Percentiles rank a stretch among this genome's conserved stretches.
phyloP scores from a whole-genome alignment of 192 early-diverging fungal species.

The Coemansia umbellata region DNA sequence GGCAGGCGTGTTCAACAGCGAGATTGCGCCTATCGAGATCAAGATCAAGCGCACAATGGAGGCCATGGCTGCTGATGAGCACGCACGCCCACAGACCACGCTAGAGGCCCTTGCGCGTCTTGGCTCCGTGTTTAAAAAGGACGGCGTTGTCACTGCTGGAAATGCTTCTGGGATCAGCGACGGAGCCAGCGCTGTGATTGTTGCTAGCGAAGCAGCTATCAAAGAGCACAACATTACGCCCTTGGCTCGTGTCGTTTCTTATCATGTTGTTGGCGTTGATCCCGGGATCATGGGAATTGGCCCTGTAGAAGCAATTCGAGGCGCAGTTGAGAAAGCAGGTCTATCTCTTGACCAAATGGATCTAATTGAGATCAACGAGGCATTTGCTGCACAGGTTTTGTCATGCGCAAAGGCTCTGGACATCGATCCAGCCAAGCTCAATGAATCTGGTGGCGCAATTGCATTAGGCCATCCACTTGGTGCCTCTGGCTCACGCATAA shows the following conservation, averaged over 20 bases:
- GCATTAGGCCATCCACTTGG: slow-evolving; percentile 93
- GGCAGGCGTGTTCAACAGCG: slow-evolving; percentile 71
- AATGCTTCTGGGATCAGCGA: slow-evolving; percentile 95
- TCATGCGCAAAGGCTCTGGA: slow-evolving; percentile 87
- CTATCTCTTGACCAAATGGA: slow-evolving; percentile 81
- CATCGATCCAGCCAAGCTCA: slow-evolving; percentile 71
- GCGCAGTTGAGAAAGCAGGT: slow-evolving; percentile 76
- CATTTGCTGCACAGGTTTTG: slow-evolving; percentile 92
- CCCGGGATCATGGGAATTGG: slow-evolving; percentile 97
- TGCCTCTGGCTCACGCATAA: slow-evolving; percentile 93
- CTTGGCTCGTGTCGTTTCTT: slow-evolving; percentile 81
- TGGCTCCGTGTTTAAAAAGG: slow-evolving; percentile 82
- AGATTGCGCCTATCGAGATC: slow-evolving; percentile 82
- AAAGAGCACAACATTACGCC: slow-evolving; percentile 77
- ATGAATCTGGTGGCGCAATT: slow-evolving; percentile 90
- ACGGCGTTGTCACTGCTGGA: slow-evolving; percentile 88
- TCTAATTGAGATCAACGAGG: slow-evolving; percentile 95
- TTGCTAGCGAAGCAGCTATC: slow-evolving; percentile 83
- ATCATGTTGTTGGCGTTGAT: slow-evolving; percentile 82
- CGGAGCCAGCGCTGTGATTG: slow-evolving; percentile 82
- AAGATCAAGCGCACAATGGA: slow-evolving; percentile 68
- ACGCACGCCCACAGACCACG: slow-evolving; percentile 82
- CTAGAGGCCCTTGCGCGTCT: slow-evolving; percentile 76
- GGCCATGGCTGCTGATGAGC: slow-evolving; percentile 75
- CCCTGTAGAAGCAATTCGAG: slow-evolving; percentile 86